Conservation (phyloP, 441 rosid genomes). For the Croton laevigatus region DNA sequence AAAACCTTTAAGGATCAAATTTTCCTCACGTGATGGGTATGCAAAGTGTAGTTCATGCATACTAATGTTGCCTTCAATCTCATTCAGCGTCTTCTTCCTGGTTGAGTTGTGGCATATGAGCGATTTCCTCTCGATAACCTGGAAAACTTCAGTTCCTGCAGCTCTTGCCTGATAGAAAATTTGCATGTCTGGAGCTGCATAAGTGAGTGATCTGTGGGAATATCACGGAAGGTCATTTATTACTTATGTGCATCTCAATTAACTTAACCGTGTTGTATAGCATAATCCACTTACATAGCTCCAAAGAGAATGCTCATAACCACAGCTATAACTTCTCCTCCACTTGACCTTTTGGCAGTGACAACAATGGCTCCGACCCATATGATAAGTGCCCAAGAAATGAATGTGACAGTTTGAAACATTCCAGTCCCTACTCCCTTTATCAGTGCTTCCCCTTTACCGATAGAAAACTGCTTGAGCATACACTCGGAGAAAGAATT, state of each 20-base stretch:
- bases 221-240: background rate
- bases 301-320: constrained; percentile 67
- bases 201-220: constrained; percentile 52
- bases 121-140: constrained; percentile 49
- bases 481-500: constrained; percentile 45
- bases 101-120: constrained; percentile 28
- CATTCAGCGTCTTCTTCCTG: constrained; percentile 25
- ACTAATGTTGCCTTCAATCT: constrained; percentile 49
- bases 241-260: background rate
- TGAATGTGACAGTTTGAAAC: constrained; percentile 55
- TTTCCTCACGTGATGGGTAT: constrained; percentile 56
- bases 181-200: constrained; percentile 73
- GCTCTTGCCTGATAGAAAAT: constrained; percentile 65
- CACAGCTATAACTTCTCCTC: constrained; percentile 59
- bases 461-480: constrained; percentile 38
- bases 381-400: constrained; percentile 59
- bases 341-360: constrained; percentile 36
- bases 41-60: constrained; percentile 43
- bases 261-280: background rate
- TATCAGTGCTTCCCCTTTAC: constrained; percentile 55
- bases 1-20: constrained; percentile 45
- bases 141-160: constrained; percentile 57
- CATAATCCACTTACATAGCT: constrained; percentile 41
- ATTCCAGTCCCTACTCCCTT: constrained; percentile 67
- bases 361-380: constrained; percentile 63